Evolutionary conservation across 1,139 yeast species (phyloP).

Genomic region (Spathaspora sp.): DNA sequence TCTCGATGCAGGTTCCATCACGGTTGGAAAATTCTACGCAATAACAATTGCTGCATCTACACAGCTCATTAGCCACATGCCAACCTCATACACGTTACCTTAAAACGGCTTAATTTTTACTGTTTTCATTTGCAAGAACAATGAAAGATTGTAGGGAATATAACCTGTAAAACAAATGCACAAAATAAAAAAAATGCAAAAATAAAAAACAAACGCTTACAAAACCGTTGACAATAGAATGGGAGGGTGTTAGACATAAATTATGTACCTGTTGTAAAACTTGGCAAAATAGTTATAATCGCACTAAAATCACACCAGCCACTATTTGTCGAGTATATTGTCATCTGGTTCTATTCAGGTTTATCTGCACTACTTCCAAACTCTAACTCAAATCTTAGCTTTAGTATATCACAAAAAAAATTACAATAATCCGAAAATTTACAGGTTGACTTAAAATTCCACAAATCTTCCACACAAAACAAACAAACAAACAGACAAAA

Average conservation of each 20-base stretch:
- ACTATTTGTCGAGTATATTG: too few relatives aligned
- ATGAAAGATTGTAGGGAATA: background rate
- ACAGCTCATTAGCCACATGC: background rate
- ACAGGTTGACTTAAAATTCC: conserved; percentile 1
- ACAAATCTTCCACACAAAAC: background rate
- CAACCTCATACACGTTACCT: background rate
- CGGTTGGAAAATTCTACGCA: too few relatives aligned
- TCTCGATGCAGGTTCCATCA: background rate
- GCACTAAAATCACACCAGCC: too few relatives aligned
- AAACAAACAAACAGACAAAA: background rate
- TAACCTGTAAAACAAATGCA: background rate
- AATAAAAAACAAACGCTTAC: background rate
- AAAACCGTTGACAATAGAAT: background rate
- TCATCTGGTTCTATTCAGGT: background rate
- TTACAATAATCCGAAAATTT: background rate
- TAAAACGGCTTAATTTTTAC: background rate
- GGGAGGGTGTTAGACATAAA: background rate
- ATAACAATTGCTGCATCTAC: too few relatives aligned
- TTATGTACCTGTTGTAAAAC: background rate
- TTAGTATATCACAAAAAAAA: background rate
- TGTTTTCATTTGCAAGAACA: background rate
- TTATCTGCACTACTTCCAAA: background rate
- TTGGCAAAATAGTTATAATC: too few relatives aligned
- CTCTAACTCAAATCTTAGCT: background rate
- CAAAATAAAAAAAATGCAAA: background rate